Base-by-base conservation (phyloP, 208 protist species). In the Blastocrithidia nonstop region DNA sequence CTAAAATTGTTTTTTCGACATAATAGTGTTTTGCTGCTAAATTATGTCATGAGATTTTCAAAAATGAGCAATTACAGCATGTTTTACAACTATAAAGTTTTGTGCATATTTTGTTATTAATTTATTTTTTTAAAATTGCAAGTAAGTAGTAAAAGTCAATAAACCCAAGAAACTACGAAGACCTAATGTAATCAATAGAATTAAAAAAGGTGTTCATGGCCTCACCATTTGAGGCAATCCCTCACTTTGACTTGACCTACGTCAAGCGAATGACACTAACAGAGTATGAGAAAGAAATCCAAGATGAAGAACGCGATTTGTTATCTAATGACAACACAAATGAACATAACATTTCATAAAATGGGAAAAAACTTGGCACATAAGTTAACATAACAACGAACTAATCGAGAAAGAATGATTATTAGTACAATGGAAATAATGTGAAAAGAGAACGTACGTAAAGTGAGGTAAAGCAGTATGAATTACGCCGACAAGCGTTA, bases 201-300 rank as follows among this genome's bases (percentile, higher is more conserved):
- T n/a, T n/a, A n/a, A 31, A 20, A 33, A 32, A 8, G 4, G 20
- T 23, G 40, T 35, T 22, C 6, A 60, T 75, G 62, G 65, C 68
- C 50, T 84, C 75, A 7, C 73, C 69, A 6, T 71, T 63, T 39
- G 54, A 78, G 58, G 69, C 81, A 9, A 70, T 84, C 8, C 61
- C 66, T 28, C 76, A 77, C 17, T 68, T 80, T 58, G 81, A 90
- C 61, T 43, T 61, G 11, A 90, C 81, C 13, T 63, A 67, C 37
- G 71, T 90, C 23, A 45, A 36, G 23, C 72, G 81, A 9, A 67
- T 90, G 57, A 65, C 66, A 2, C 42, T 66, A 7, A 63, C 58
- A 13, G 76, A 86, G 33, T 90, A 90, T 45, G 27, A 65, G 28
- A 35, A 48, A 13, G 80, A 85, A 47, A 39, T 73, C 13, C 47